These are phyloP conservation scores for Rhodomyrtus psidioides DNA, from an alignment of 441 rosid species.

Conservation along the genomic window DNA sequence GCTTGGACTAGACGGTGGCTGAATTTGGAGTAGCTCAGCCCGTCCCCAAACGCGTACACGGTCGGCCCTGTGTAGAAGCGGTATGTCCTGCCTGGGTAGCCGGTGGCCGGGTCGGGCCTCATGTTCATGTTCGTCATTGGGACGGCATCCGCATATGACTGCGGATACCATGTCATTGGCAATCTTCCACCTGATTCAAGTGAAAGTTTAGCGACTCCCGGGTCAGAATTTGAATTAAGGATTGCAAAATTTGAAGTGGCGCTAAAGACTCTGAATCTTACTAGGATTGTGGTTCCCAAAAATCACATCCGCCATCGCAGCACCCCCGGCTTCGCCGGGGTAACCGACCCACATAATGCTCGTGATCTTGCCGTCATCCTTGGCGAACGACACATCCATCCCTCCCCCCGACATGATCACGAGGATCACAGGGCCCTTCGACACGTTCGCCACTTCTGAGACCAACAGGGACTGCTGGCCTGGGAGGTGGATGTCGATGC, in stretches of 20 bases:
- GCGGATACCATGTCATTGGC: conserved; percentile 98
- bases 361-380: conserved; percentile 39
- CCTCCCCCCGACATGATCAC: conserved; percentile 92
- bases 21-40: conserved; percentile 48
- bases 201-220: not conserved
- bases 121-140: conserved; percentile 97
- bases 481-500: conserved; percentile 49
- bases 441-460: conserved; percentile 55
- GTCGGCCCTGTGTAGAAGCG: conserved; percentile 81
- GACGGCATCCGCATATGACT: conserved; percentile 61
- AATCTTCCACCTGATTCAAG: conserved; percentile 55
- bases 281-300: conserved; percentile 74
- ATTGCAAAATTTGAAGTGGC: not conserved
- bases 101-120: conserved; percentile 68
- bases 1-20: conserved; percentile 40
- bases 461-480: conserved; percentile 61
- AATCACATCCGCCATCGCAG: conserved; percentile 72
- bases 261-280: conserved; percentile 14
- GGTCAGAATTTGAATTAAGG: not conserved
- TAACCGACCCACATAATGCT: conserved; percentile 87
- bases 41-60: conserved; percentile 69
- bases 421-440: conserved; percentile 76
- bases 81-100: conserved; percentile 91
- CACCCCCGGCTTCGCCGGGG: conserved; percentile 91
- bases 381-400: conserved; percentile 63